phyloP scores from a whole-genome alignment of 1,139 yeast genomes.

The Candida sp. region DNA sequence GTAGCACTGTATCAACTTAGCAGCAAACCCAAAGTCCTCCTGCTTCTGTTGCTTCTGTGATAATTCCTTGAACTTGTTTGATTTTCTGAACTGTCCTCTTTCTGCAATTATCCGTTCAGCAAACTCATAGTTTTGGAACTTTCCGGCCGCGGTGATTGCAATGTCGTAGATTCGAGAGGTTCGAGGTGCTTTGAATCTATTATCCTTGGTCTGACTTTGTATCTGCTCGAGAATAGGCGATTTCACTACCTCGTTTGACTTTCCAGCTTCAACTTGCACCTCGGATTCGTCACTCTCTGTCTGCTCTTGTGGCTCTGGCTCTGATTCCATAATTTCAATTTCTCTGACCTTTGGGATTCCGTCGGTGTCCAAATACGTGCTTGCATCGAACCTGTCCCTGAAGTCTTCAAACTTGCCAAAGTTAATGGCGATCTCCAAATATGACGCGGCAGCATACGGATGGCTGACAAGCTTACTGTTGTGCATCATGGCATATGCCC shows the following conservation, averaged over 20 bases:
- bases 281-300: neutral
- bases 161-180: conserved; percentile 60
- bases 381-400: conserved; percentile 48
- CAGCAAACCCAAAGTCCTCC: conserved; percentile 73
- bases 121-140: conserved; percentile 53
- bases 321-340: conserved; percentile 10
- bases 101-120: conserved; percentile 77
- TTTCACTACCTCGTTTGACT: conserved; percentile 17
- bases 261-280: conserved; percentile 12
- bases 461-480: conserved; percentile 47
- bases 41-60: conserved; percentile 41
- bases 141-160: conserved; percentile 69
- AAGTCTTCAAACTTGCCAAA: conserved; percentile 54
- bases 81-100: conserved; percentile 73
- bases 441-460: conserved; percentile 49
- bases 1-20: conserved; percentile 60
- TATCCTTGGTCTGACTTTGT: neutral
- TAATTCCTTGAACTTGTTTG: conserved; percentile 47
- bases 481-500: conserved; percentile 56
- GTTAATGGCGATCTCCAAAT: conserved; percentile 58
- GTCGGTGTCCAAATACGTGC: conserved; percentile 45
- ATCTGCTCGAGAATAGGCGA: conserved; percentile 30
- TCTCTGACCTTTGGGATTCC: conserved; percentile 25
- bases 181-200: conserved; percentile 38
- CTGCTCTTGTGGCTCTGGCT: neutral